Percentiles rank a stretch among this genome's conserved stretches.
These are phyloP conservation scores for Colletotrichum sp. DNA, from an alignment of 2,329 filamentous ascomycete species.

Conservation along the genomic window DNA sequence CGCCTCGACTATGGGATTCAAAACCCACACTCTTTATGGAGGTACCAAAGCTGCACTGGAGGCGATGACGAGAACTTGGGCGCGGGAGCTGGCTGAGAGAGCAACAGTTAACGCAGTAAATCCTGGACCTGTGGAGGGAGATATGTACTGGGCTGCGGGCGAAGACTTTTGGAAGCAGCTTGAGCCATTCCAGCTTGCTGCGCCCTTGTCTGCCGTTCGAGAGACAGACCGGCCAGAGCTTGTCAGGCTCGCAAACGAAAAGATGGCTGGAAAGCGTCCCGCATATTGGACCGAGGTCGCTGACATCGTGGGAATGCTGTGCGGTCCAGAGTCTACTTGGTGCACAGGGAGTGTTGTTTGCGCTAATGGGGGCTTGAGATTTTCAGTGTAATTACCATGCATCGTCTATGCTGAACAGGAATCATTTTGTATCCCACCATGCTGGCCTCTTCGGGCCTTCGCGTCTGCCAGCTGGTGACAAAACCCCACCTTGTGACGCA, in stretches of 20 bases:
- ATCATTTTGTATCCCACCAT: too few relatives aligned
- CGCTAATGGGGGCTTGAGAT: neutral
- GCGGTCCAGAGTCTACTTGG: neutral
- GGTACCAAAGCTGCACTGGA: conserved; percentile 62
- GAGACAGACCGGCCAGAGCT: conserved; percentile 16
- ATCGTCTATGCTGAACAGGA: too few relatives aligned
- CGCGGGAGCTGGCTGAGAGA: conserved; percentile 56
- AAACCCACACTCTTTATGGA: conserved; percentile 58
- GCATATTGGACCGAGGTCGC: neutral
- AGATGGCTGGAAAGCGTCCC: conserved; percentile 43
- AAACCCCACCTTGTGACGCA: neutral
- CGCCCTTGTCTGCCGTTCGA: neutral
- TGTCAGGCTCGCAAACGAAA: conserved; percentile 12
- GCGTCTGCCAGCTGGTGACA: too few relatives aligned
- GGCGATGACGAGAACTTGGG: conserved; percentile 63
- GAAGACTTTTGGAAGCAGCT: neutral
- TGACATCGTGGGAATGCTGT: neutral
- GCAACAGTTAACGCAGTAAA: conserved; percentile 62
- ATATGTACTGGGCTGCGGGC: conserved; percentile 46
- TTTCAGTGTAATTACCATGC: neutral
- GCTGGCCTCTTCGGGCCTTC: too few relatives aligned
- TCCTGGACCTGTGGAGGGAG: conserved; percentile 57
- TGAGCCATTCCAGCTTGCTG: neutral
- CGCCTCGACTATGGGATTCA: conserved; percentile 51
- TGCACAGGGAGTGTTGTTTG: neutral